Evolutionary conservation across 2,329 filamentous ascomycete species (phyloP), one percentile per base, ranked within the genome.

Genomic region (Colletotrichum lentis): DNA sequence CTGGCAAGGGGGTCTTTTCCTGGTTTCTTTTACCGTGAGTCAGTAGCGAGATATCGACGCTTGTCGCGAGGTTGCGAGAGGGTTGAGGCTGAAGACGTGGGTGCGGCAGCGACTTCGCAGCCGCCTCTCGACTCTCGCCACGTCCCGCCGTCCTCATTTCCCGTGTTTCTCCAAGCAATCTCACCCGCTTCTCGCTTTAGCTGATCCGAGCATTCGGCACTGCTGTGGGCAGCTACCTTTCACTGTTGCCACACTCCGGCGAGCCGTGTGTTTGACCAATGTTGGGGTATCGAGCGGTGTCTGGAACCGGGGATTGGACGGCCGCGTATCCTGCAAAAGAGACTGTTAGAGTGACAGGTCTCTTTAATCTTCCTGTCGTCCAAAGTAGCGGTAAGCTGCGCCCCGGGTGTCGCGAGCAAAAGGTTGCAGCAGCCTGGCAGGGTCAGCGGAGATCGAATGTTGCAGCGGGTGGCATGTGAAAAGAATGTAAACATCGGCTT

Each of bases 301-400:
- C 49, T 35, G 37, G 41, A 39, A 44, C 37, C 50, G 50, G n/a
- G 27, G 20, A 24, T 59, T 49, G 37, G 35, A 50, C 50, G 64
- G 61, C 65, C 47, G 55, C 54, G 27, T 35, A 5, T 55, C 50
- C 50, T 56, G 43, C 31, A 39, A 41, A 35, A 55, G 44, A 49
- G 50, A 60, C 37, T 43, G 31, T 27, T 35, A 46, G 52, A 55
- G 31, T 65, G 62, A 60, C 20, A 60, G 47, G 22, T 56, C 43
- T n/a, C n/a, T 22, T 37, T n/a, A 4, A 65, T 64, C 60, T 64
- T 46, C 31, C 31, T 16, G 20, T n/a, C 35, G 41, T 56, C 44
- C 55, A 37, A 65, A 68, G 50, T 68, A 55, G 65, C 62, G 65
- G 65, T 68, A 68, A 68, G 55, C 47, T 65, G 61, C 27, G 35